Evolutionary conservation across 2,329 filamentous ascomycete species (phyloP), one percentile per base, ranked within the genome.

Genomic region (Beauveria sp.): DNA sequence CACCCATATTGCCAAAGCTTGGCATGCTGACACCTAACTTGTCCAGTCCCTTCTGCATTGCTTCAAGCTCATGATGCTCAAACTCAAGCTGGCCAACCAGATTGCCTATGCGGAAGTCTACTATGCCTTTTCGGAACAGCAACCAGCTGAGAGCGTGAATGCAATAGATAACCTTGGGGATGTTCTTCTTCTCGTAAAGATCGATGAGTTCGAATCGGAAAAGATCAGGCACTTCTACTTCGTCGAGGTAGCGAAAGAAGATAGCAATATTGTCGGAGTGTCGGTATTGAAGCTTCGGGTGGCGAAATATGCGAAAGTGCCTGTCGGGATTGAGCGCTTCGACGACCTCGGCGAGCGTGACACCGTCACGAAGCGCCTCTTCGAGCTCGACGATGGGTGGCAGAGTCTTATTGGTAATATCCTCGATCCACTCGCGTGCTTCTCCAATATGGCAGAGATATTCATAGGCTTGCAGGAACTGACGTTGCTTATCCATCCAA

Each of bases 401-500:
- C 43, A 99, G 91, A 57, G 88, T 81, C 66, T 88, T 87, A 65
- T 93, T 86, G 61, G 95, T 91, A 63, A 97, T 86, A 72, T 96
- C 81, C 71, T 99, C 95, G 66, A 99, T 96, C 95, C 95, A 99
- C 75, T 98, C 93, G 73, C 98, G 98, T 24, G 95, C 95, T 78
- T 99, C 95, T 73, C 95, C 95, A 66, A 99, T 98, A 71, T 99
- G 95, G 72, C 95, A 99, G 43, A 99, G 88, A 72, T 99, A 99
- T 74, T 99, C 95, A 72, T 99, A 99, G 7, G 95, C 95, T 74
- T 96, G 91, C 59, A 99, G 77, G 70, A 97, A 98, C 73, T 98
- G 93, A 28, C 95, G 86, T 72, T 99, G 93, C 72, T 96, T 95
- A 74, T 99, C 95, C 93, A 99, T 99, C 95, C 95, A 99, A 72